Conservation (phyloP, 2,329 filamentous ascomycete species). For the Calonectria pseudoturangicola region DNA sequence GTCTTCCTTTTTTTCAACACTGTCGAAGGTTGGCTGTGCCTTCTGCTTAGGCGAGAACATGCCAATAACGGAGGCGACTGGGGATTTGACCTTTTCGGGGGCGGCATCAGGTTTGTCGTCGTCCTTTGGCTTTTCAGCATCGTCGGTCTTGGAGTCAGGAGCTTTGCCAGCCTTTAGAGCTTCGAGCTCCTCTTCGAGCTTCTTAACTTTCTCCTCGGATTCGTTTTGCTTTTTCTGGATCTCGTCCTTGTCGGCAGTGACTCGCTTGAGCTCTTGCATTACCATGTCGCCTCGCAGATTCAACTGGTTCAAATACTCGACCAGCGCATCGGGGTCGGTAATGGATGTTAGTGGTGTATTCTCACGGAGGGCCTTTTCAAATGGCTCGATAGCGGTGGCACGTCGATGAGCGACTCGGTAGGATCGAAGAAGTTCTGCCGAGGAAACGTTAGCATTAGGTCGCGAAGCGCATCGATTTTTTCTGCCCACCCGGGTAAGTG, state of each 20-base stretch:
- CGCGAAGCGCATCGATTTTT: background rate
- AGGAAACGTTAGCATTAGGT: conserved; percentile 29
- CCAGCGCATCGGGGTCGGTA: conserved; percentile 85
- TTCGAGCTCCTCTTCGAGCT: conserved; percentile 78
- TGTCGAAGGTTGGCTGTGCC: conserved; percentile 56
- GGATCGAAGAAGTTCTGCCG: conserved; percentile 85
- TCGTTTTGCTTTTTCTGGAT: conserved; percentile 86
- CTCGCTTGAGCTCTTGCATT: conserved; percentile 92
- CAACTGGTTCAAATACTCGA: conserved; percentile 93
- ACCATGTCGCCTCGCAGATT: conserved; percentile 93
- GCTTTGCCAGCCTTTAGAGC: conserved; percentile 63
- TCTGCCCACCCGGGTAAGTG: conserved; percentile 84
- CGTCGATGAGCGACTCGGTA: conserved; percentile 94
- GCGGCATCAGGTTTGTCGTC: conserved; percentile 54
- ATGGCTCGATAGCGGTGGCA: conserved; percentile 91
- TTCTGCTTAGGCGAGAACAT: conserved; percentile 71
- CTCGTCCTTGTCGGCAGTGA: conserved; percentile 87
- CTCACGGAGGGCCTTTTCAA: conserved; percentile 92
- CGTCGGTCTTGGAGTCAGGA: conserved; percentile 49
- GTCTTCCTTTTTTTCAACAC: conserved; percentile 55
- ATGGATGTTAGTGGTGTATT: conserved; percentile 95
- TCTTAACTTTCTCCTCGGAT: conserved; percentile 77
- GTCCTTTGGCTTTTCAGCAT: conserved; percentile 56
- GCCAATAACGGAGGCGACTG: conserved; percentile 68
- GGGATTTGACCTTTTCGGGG: conserved; percentile 64